These are phyloP conservation scores for Aspergillus sclerotiicarbonarius DNA, from an alignment of 495 filamentous ascomycete genomes.

Conservation along the genomic window DNA sequence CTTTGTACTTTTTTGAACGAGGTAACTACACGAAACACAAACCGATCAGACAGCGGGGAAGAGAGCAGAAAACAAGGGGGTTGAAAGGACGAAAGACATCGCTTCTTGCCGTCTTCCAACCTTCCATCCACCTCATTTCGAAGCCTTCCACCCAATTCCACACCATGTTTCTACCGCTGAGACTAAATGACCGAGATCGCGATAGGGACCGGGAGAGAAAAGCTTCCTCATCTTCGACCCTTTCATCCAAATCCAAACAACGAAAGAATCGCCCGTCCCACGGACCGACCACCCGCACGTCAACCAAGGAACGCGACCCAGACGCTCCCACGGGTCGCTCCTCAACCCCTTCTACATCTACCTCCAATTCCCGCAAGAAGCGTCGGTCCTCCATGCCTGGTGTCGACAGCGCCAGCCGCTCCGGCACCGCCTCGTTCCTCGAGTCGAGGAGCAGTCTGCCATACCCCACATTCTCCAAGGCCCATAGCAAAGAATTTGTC, in stretches of 20 bases:
- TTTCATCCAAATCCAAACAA: constrained; percentile 34
- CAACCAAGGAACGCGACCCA: constrained; percentile 50
- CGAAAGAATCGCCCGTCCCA: constrained; percentile 39
- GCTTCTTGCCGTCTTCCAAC: constrained; percentile 22
- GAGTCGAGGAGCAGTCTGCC: constrained; percentile 63
- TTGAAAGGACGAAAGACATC: constrained; percentile 10
- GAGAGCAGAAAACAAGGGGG: constrained; percentile 13
- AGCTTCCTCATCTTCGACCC: constrained; percentile 23
- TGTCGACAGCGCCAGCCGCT: constrained; percentile 37
- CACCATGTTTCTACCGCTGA: constrained; percentile 44
- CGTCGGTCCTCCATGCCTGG: constrained; percentile 53
- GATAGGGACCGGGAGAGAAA: constrained; percentile 32
- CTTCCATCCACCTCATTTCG: constrained; percentile 31
- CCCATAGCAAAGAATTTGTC: constrained; percentile 81
- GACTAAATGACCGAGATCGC: constrained; percentile 41
- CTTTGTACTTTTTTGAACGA: constrained; percentile 15
- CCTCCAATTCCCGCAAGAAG: constrained; percentile 30
- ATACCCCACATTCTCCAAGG: constrained; percentile 86
- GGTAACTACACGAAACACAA: constrained; percentile 25
- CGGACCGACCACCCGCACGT: constrained; percentile 37
- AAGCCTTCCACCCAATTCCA: constrained; percentile 19
- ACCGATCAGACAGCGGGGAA: constrained; percentile 6
- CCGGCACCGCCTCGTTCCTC: constrained; percentile 44
- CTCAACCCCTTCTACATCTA: constrained; percentile 36
- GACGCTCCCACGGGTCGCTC: constrained; percentile 34